Conservation (phyloP, 352 stramenopile species). For the Elongisporangium undulatum region DNA sequence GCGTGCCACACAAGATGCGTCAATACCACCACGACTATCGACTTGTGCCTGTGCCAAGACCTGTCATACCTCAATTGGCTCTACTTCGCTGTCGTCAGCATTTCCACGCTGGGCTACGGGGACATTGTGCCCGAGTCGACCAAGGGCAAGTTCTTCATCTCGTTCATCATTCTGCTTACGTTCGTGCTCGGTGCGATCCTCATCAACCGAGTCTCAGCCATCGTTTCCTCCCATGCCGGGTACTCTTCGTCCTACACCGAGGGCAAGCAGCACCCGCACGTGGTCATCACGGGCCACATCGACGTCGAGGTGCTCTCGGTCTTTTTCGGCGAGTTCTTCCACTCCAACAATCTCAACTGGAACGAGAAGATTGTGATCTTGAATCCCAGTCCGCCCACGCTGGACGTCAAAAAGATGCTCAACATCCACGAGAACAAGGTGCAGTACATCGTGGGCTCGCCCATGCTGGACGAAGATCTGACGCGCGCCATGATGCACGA, state of each 20-base stretch:
- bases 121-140: constrained; percentile 67
- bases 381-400: constrained; percentile 45
- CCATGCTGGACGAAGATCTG: constrained; percentile 76
- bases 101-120: constrained; percentile 81
- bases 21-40: constrained; percentile 8
- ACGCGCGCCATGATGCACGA: constrained; percentile 44
- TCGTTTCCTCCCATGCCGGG: constrained; percentile 76
- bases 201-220: constrained; percentile 67
- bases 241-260: constrained; percentile 76
- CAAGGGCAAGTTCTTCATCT: constrained; percentile 68
- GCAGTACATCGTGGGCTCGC: constrained; percentile 81
- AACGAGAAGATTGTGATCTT: constrained; percentile 81
- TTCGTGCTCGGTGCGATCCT: constrained; percentile 81
- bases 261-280: constrained; percentile 65
- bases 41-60: constrained; percentile 46
- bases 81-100: constrained; percentile 84
- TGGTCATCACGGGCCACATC: constrained; percentile 73
- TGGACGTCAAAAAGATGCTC: constrained; percentile 75
- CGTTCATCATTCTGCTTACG: constrained; percentile 80
- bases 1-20: constrained; percentile 20
- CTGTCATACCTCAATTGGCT: constrained; percentile 69
- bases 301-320: constrained; percentile 51
- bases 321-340: constrained; percentile 86
- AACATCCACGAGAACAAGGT: constrained; percentile 70
- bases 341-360: constrained; percentile 80